Conservation (phyloP, 495 filamentous ascomycete genomes). For the Aspergillus cavernicola region DNA sequence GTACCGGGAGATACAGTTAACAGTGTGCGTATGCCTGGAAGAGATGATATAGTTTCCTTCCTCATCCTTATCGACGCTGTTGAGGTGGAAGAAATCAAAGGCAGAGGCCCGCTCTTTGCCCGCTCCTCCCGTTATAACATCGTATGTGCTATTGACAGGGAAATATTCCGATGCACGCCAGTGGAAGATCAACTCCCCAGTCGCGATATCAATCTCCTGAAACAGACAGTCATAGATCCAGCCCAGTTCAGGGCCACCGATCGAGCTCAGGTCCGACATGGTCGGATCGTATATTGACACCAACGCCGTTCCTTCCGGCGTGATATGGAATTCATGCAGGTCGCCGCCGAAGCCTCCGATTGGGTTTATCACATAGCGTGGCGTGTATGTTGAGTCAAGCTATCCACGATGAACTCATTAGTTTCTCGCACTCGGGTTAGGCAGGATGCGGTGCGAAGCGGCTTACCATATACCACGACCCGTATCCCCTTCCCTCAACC, state of each 20-base stretch:
- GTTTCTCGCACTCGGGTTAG: background rate
- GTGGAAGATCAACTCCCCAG: slow-evolving; percentile 33
- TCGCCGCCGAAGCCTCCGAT: slow-evolving; percentile 28
- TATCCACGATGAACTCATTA: slow-evolving; percentile 7
- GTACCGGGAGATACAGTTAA: slow-evolving; percentile 33
- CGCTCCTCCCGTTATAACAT: background rate
- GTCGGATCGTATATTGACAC: slow-evolving; percentile 21
- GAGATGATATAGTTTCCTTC: slow-evolving; percentile 53
- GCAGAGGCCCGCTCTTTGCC: slow-evolving; percentile 20
- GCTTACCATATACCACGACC: slow-evolving; percentile 48
- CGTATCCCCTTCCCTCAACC: slow-evolving; percentile 45
- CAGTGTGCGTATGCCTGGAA: slow-evolving; percentile 43
- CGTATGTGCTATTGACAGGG: slow-evolving; percentile 21
- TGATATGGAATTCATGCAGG: slow-evolving; percentile 25
- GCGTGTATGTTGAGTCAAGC: slow-evolving; percentile 43
- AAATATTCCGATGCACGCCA: slow-evolving; percentile 33
- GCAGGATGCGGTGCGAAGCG: background rate
- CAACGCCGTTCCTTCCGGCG: slow-evolving; percentile 18
- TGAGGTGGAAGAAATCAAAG: slow-evolving; percentile 53
- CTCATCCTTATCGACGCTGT: slow-evolving; percentile 49
- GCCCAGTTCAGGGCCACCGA: slow-evolving; percentile 26
- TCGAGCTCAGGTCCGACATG: slow-evolving; percentile 10
- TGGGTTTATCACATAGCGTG: slow-evolving; percentile 34
- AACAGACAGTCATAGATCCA: slow-evolving; percentile 35
- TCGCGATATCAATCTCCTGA: slow-evolving; percentile 35